A percentile compares a stretch with the other conserved stretches of the same genome.
phyloP scores from a whole-genome alignment of 1,284 basidiomycete species.

The Cutaneotrichosporon dermatis region DNA sequence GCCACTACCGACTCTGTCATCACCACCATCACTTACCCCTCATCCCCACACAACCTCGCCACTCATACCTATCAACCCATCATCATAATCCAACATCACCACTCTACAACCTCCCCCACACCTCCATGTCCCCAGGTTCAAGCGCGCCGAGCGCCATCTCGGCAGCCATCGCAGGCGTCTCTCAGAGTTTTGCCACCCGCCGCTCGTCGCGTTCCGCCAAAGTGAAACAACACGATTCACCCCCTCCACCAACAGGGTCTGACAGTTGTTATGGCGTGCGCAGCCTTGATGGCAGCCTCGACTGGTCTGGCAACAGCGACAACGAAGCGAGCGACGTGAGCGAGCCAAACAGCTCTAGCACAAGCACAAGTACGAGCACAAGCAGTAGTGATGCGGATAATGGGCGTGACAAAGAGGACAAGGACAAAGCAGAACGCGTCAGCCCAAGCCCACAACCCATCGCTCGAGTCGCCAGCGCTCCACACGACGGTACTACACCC shows the following conservation, averaged over 20 bases:
- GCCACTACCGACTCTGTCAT: too few relatives aligned
- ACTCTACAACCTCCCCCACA: not conserved
- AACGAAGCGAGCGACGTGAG: not conserved
- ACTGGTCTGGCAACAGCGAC: not conserved
- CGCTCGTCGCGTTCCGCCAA: constrained; percentile 1
- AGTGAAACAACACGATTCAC: not conserved
- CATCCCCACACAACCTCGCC: too few relatives aligned
- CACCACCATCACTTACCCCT: too few relatives aligned
- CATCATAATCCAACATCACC: not conserved
- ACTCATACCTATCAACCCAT: too few relatives aligned
- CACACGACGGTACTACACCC: not conserved
- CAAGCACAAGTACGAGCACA: not conserved
- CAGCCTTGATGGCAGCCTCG: constrained; percentile 24
- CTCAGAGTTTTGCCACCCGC: constrained; percentile 18
- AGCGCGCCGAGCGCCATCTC: constrained; percentile 9
- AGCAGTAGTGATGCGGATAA: not conserved
- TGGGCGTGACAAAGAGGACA: too few relatives aligned
- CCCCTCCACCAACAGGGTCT: constrained; percentile 14
- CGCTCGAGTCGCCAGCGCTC: too few relatives aligned
- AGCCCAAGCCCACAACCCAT: not conserved
- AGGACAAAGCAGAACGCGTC: not conserved
- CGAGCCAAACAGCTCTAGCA: not conserved
- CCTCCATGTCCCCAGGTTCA: not conserved
- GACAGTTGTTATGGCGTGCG: constrained; percentile 32
- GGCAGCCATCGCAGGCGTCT: constrained; percentile 11